Base-by-base conservation (phyloP, 352 stramenopile species). In the Phytophthora vignae region DNA sequence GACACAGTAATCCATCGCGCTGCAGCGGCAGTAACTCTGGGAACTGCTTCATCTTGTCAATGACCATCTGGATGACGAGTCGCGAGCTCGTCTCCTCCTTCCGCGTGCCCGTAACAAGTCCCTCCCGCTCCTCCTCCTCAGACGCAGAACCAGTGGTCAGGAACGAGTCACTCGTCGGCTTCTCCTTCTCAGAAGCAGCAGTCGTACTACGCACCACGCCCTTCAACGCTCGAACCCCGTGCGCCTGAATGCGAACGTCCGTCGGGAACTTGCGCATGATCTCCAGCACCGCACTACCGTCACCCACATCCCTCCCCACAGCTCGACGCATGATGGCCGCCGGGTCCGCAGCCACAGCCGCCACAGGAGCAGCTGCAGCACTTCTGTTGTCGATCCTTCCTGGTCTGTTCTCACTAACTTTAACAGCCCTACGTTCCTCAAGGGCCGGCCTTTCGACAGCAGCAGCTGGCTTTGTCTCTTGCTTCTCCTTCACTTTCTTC, bases 301-400 rank as follows among this genome's bases (percentile, higher is more conserved):
- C 74, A 1, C 82, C 81, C 0, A 74, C 55, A 42, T 92, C 84
- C 8, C 81, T 73, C 9, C 73, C 71, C 14, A 90, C 52, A 3
- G 82, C 84, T 40, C 84, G 79, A 17, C 83, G 77, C 75, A 92
- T 86, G 57, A 87, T 80, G 1, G 74, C 77, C 0, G 78, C 76
- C 5, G 80, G 69, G 63, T 89, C 78, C 0, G 77, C 60, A 2
- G 73, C 74, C 3, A 62, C 29, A n/a, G 40, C 54, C 1, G 73
- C 74, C 3, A 60, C 29, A n/a, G 40, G 46, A 40, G 33, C 9
- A 14, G 10, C 50, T 1, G 44, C 17, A 14, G 19, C 14, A 8
- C 25, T n/a, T 3, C 62, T 64, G 29, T 55, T 40, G 12, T 40
- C 33, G 33, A 38, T 19, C 19, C 5, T 19, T 48, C 10, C 38